These are phyloP conservation scores for Paraconiothyrium sp. DNA, from an alignment of 2,329 filamentous ascomycete species.

Conservation along the genomic window DNA sequence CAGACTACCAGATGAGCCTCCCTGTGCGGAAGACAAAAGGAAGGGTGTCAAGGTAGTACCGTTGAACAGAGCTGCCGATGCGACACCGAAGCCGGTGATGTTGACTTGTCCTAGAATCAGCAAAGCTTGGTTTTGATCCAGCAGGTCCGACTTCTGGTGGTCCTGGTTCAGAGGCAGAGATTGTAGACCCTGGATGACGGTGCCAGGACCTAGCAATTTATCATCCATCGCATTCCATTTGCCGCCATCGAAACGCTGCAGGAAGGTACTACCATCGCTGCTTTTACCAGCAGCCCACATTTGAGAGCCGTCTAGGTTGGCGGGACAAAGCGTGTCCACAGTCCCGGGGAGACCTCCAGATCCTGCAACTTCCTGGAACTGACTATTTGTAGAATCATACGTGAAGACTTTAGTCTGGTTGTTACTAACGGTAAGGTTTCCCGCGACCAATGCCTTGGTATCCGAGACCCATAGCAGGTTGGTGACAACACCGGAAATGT, in stretches of 20 bases:
- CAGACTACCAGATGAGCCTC: conserved; percentile 76
- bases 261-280: conserved; percentile 73
- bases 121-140: conserved; percentile 75
- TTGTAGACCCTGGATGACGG: conserved; percentile 81
- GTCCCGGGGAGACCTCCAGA: conserved; percentile 78
- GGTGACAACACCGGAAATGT: conserved; percentile 74
- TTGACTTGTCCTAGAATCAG: conserved; percentile 86
- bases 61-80: conserved; percentile 88
- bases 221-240: conserved; percentile 73
- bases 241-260: conserved; percentile 83
- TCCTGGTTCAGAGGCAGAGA: conserved; percentile 75
- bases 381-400: conserved; percentile 74
- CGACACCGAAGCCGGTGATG: conserved; percentile 78
- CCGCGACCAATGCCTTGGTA: conserved; percentile 77
- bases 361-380: conserved; percentile 71
- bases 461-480: conserved; percentile 79
- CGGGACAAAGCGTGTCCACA: conserved; percentile 78
- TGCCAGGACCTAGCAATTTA: conserved; percentile 66
- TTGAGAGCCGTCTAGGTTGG: conserved; percentile 74
- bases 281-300: conserved; percentile 84
- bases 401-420: conserved; percentile 74
- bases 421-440: conserved; percentile 75
- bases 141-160: conserved; percentile 71
- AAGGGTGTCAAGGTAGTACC: conserved; percentile 82
- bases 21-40: conserved; percentile 73